phyloP scores from a whole-genome alignment of 495 filamentous ascomycete genomes.

The Aspergillus affinis region DNA sequence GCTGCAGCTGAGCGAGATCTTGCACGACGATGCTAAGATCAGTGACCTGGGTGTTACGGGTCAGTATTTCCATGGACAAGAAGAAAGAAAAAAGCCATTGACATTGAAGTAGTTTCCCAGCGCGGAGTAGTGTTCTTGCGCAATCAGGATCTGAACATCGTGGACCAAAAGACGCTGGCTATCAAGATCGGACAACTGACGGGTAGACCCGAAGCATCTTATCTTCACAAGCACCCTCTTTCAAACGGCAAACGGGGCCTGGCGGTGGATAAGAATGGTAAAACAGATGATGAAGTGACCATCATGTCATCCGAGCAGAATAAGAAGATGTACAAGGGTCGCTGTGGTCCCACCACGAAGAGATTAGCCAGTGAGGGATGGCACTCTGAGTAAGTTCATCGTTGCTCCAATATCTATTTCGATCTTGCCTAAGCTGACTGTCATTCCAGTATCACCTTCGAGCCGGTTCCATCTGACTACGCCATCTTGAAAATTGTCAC shows the following conservation, averaged over 20 bases:
- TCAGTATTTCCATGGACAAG: slow-evolving; percentile 18
- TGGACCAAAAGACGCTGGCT: slow-evolving; percentile 62
- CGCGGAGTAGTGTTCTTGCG: slow-evolving; percentile 77
- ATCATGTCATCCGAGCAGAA: slow-evolving; percentile 55
- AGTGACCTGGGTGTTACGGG: slow-evolving; percentile 55
- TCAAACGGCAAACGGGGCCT: slow-evolving; percentile 58
- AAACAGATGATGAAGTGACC: slow-evolving; percentile 65
- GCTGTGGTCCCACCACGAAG: neutral
- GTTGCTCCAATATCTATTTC: neutral
- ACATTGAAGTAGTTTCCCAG: slow-evolving; percentile 55
- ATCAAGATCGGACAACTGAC: slow-evolving; percentile 57
- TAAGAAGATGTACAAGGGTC: slow-evolving; percentile 28
- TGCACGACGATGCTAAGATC: slow-evolving; percentile 22
- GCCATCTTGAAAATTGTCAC: slow-evolving; percentile 59
- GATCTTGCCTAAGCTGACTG: too few relatives aligned
- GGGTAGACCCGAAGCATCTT: slow-evolving; percentile 55
- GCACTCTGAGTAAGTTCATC: slow-evolving; percentile 54
- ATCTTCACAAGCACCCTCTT: slow-evolving; percentile 69
- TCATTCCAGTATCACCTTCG: slow-evolving; percentile 57
- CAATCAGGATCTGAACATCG: slow-evolving; percentile 56
- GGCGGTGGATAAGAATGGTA: slow-evolving; percentile 38
- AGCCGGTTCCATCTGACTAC: slow-evolving; percentile 68
- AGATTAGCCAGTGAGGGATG: slow-evolving; percentile 39
- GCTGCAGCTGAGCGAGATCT: slow-evolving; percentile 53
- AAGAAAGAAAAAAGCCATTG: neutral